Percentiles rank a stretch among this genome's conserved stretches.
phyloP scores from a whole-genome alignment of 1,284 basidiomycete genomes.

The Cryptococcus sp. region DNA sequence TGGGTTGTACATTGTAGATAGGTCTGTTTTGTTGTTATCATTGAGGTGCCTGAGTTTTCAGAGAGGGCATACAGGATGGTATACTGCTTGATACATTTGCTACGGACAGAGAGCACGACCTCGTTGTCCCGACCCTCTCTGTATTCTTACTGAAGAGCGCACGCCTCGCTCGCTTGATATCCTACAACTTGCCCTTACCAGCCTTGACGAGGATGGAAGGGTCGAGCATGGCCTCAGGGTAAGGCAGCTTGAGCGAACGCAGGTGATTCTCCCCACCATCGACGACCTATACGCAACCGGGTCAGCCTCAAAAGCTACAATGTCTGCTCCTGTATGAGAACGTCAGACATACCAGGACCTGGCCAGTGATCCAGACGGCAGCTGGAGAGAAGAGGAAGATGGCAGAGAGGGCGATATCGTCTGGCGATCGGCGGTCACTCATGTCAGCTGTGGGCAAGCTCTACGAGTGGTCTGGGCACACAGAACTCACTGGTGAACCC shows the following conservation, averaged over 20 bases:
- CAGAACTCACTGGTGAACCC: constrained; percentile 56
- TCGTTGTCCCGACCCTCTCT: no score
- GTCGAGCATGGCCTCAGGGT: constrained; percentile 44
- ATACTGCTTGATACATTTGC: no score
- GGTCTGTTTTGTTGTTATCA: no score
- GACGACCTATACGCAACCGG: constrained; percentile 28
- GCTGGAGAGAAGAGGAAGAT: constrained; percentile 88
- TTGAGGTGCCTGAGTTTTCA: no score
- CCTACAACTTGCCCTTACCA: no score
- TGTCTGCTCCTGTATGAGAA: neutral
- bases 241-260: constrained; percentile 32
- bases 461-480: neutral
- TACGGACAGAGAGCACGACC: no score
- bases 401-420: constrained; percentile 75
- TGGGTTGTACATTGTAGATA: no score
- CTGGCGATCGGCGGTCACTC: constrained; percentile 12
- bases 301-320: neutral
- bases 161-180: no score
- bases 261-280: constrained; percentile 48
- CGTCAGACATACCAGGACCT: constrained; percentile 45
- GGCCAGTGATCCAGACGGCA: constrained; percentile 75
- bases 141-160: no score
- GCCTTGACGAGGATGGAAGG: constrained; percentile 14
- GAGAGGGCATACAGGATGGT: no score
- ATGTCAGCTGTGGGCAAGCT: neutral